phyloP scores from a whole-genome alignment of 768 basidiomycete genomes.

The Pseudohyphozyma bogoriensis region DNA sequence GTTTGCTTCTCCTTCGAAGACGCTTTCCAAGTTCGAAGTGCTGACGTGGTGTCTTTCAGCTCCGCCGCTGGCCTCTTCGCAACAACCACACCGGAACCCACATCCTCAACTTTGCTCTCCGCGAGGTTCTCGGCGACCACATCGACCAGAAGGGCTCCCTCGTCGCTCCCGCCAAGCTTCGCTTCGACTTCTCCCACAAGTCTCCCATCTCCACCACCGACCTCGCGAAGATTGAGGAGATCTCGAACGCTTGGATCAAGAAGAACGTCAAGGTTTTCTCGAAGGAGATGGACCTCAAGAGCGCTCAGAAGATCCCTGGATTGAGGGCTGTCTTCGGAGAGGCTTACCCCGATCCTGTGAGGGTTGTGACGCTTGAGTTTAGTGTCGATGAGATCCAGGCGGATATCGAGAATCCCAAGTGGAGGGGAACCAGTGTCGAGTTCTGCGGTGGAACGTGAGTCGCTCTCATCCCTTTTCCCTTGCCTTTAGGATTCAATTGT shows the following conservation, averaged over 20 bases:
- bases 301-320: conserved; percentile 80
- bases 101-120: conserved; percentile 86
- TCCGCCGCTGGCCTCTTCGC: conserved; percentile 86
- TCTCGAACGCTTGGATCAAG: conserved; percentile 81
- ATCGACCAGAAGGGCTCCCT: conserved; percentile 97
- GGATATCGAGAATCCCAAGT: conserved; percentile 80
- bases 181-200: conserved; percentile 98
- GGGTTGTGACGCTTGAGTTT: conserved; percentile 84
- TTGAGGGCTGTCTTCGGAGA: conserved; percentile 95
- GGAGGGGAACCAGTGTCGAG: conserved; percentile 84
- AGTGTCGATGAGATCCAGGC: conserved; percentile 73
- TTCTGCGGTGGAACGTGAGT: conserved; percentile 97
- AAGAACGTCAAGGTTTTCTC: conserved; percentile 80
- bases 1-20: conserved; percentile 21
- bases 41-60: conserved; percentile 40
- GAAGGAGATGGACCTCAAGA: conserved; percentile 67
- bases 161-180: conserved; percentile 87
- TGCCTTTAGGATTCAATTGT: neutral
- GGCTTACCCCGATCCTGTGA: conserved; percentile 91
- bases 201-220: conserved; percentile 67
- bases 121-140: conserved; percentile 91
- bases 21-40: neutral
- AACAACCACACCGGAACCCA: conserved; percentile 99
- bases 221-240: conserved; percentile 66
- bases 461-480: neutral